These are phyloP conservation scores for Cryptococcus deneoformans DNA, from an alignment of 1,284 basidiomycete genomes.

Conservation along the genomic window DNA sequence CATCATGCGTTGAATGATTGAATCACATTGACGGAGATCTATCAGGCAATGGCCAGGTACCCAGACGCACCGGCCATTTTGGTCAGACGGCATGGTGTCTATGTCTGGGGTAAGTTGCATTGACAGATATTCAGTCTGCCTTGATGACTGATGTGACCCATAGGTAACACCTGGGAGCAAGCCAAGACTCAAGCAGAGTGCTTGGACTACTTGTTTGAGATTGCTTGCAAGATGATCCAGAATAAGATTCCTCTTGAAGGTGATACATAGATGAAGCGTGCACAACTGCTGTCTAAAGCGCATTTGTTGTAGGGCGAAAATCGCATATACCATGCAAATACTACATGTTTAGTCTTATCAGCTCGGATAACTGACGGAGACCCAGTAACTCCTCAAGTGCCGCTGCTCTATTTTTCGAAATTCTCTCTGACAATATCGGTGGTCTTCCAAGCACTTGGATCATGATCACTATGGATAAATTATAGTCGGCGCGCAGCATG, in stretches of 20 bases:
- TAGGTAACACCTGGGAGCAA: slow-evolving; percentile 74
- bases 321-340: too few species aligned
- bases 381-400: too few species aligned
- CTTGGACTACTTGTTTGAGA: slow-evolving; percentile 81
- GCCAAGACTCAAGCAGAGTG: slow-evolving; percentile 89
- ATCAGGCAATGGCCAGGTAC: slow-evolving; percentile 66
- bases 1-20: background rate
- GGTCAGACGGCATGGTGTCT: slow-evolving; percentile 76
- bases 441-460: too few species aligned
- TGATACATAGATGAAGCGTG: slow-evolving; percentile 17
- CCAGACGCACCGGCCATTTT: slow-evolving; percentile 75
- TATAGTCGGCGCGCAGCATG: too few species aligned
- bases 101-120: slow-evolving; percentile 67
- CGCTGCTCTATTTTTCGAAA: too few species aligned
- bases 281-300: background rate
- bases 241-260: slow-evolving; percentile 40
- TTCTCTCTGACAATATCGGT: too few species aligned
- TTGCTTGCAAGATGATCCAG: slow-evolving; percentile 54
- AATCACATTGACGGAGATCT: too few species aligned
- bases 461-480: too few species aligned
- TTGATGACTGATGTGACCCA: slow-evolving; percentile 8
- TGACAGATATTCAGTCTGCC: background rate
- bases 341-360: too few species aligned
- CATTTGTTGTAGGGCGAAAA: too few species aligned
- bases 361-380: too few species aligned